Evolutionary conservation across 2,329 filamentous ascomycete species (phyloP).

Genomic region (Nannizzia gypsea): DNA sequence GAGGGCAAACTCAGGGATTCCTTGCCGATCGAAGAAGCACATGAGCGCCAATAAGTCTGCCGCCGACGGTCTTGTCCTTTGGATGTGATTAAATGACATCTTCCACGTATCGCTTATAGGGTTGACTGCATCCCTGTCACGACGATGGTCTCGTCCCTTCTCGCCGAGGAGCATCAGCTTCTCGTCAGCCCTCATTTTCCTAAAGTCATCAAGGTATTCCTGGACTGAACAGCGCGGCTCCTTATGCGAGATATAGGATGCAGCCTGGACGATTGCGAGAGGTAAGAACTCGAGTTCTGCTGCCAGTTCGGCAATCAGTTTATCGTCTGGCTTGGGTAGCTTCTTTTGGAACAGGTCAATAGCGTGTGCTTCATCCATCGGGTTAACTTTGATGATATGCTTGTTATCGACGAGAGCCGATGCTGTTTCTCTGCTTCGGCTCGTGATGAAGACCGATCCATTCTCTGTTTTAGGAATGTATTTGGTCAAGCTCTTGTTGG

Average conservation of each 20-base stretch:
- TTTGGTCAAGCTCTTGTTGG: conserved; percentile 6
- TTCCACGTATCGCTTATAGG: conserved; percentile 27
- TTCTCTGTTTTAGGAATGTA: conserved; percentile 16
- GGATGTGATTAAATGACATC: conserved; percentile 24
- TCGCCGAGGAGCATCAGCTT: conserved; percentile 16
- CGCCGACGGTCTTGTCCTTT: conserved; percentile 13
- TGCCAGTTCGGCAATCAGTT: conserved; percentile 17
- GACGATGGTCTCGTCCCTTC: conserved; percentile 15
- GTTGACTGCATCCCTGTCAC: conserved; percentile 19
- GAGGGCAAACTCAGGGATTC: conserved; percentile 21
- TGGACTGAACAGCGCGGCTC: conserved; percentile 13
- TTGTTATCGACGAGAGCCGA: conserved; percentile 7
- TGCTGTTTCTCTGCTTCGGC: conserved; percentile 9
- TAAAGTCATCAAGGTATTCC: conserved; percentile 14
- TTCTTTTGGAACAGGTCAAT: conserved; percentile 15
- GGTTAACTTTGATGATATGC: conserved; percentile 10
- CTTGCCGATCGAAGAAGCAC: conserved; percentile 19
- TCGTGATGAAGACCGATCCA: conserved; percentile 15
- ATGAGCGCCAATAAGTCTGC: conserved; percentile 21
- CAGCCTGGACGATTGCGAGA: conserved; percentile 21
- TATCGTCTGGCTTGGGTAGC: conserved; percentile 10
- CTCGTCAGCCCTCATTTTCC: conserved; percentile 15
- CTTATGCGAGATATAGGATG: conserved; percentile 18
- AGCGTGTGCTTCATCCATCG: conserved; percentile 12
- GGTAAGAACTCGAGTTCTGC: conserved; percentile 24